phyloP scores from a whole-genome alignment of 192 early-diverging fungal species.

The Linnemannia exigua region DNA sequence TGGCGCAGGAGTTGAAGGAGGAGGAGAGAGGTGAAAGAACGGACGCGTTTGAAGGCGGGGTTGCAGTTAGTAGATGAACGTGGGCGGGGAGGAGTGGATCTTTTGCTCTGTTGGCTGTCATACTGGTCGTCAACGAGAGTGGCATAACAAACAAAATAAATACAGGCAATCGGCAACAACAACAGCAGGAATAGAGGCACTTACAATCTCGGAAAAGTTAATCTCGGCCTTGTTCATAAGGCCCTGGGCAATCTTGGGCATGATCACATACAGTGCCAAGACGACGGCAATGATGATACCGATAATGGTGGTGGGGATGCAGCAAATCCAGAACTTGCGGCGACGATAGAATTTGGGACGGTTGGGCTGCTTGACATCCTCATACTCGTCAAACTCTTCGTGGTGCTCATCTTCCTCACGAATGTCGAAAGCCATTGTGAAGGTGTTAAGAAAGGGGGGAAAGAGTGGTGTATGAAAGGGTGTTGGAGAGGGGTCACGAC shows the following conservation, averaged over 20 bases:
- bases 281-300: conserved; percentile 57
- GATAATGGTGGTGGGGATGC: conserved; percentile 55
- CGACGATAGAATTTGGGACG: conserved; percentile 62
- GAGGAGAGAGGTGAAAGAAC: no score
- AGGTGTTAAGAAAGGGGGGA: not conserved
- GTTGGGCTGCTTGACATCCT: conserved; percentile 38
- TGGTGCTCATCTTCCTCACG: conserved; percentile 40
- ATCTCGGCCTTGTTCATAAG: conserved; percentile 38
- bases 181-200: no score
- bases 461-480: not conserved
- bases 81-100: no score
- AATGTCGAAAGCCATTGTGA: conserved; percentile 47
- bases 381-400: conserved; percentile 51
- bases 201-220: conserved; percentile 30
- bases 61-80: no score
- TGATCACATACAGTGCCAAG: conserved; percentile 62
- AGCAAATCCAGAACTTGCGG: conserved; percentile 63
- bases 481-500: no score
- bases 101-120: no score
- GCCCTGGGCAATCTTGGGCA: conserved; percentile 64
- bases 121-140: no score
- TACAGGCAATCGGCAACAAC: no score
- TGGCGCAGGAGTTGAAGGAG: no score
- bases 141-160: no score
- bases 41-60: no score